phyloP scores from a whole-genome alignment of 192 early-diverging fungal species.

The Coemansia sp. region DNA sequence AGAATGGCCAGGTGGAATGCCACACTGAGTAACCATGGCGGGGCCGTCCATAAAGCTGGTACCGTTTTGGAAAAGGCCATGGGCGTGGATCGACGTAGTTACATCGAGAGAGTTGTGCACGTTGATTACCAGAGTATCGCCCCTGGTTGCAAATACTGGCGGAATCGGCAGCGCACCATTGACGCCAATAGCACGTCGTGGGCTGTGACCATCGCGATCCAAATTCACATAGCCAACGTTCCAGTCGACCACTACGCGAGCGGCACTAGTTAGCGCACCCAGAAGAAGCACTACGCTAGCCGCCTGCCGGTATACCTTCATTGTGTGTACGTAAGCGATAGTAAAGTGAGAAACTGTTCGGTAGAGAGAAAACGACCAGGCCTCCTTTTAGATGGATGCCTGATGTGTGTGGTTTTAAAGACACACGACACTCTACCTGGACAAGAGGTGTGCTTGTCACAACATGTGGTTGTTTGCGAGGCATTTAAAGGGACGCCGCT shows the following conservation, averaged over 20 bases:
- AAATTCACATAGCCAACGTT: conserved; percentile 60
- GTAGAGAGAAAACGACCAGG: background rate
- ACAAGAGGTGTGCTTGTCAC: background rate
- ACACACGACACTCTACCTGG: too few relatives aligned
- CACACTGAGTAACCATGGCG: conserved; percentile 68
- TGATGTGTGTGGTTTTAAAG: background rate
- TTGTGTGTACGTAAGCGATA: background rate
- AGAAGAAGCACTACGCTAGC: background rate
- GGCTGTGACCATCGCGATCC: conserved; percentile 63
- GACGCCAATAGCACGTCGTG: conserved; percentile 62
- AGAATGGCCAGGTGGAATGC: conserved; percentile 62
- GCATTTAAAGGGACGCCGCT: background rate
- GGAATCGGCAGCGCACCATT: conserved; percentile 62
- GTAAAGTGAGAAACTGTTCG: background rate
- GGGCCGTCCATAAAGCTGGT: conserved; percentile 69
- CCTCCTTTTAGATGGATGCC: background rate
- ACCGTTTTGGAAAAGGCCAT: conserved; percentile 76
- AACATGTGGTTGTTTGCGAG: conserved; percentile 9
- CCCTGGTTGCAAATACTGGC: conserved; percentile 5
- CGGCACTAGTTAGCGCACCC: background rate
- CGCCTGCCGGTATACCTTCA: background rate
- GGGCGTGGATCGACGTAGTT: conserved; percentile 66
- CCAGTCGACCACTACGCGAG: conserved; percentile 51
- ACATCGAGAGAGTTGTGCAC: conserved; percentile 55
- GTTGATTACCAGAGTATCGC: conserved; percentile 29